Conservation (phyloP, 176 grass and related monocot species). For the Cymbopogon citratus region DNA sequence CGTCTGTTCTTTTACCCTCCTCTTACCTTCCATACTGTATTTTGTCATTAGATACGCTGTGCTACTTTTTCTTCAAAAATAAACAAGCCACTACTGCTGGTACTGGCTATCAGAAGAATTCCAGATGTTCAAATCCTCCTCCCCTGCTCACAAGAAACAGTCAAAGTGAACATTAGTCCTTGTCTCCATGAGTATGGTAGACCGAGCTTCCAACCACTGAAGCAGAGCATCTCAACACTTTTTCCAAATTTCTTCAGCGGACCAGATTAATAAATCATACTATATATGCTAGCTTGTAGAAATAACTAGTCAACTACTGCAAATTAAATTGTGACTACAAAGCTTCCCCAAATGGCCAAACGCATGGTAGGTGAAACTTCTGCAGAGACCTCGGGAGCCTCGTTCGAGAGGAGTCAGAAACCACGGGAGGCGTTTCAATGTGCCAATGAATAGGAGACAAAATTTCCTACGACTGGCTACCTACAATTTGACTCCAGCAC, state of each 20-base stretch:
- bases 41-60: neutral
- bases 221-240: neutral
- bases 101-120: neutral
- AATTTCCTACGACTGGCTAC: neutral
- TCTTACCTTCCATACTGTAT: neutral
- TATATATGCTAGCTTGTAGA: neutral
- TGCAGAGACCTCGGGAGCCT: neutral
- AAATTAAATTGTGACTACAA: neutral
- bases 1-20: neutral
- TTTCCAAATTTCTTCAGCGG: neutral
- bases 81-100: neutral
- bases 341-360: neutral
- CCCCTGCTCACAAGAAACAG: neutral
- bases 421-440: constrained; percentile 20
- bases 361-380: constrained; percentile 18
- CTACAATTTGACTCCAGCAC: neutral
- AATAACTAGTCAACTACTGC: neutral
- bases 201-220: neutral
- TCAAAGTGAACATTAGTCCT: constrained; percentile 8
- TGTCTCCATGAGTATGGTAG: neutral
- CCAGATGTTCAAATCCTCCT: neutral
- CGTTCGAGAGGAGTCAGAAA: constrained; percentile 6
- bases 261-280: neutral
- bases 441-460: neutral
- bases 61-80: too few relatives aligned